Evolutionary conservation across 176 grass and related monocot species (phyloP), one percentile per base, ranked within the genome.

Genomic region (Musa troglodytarum): DNA sequence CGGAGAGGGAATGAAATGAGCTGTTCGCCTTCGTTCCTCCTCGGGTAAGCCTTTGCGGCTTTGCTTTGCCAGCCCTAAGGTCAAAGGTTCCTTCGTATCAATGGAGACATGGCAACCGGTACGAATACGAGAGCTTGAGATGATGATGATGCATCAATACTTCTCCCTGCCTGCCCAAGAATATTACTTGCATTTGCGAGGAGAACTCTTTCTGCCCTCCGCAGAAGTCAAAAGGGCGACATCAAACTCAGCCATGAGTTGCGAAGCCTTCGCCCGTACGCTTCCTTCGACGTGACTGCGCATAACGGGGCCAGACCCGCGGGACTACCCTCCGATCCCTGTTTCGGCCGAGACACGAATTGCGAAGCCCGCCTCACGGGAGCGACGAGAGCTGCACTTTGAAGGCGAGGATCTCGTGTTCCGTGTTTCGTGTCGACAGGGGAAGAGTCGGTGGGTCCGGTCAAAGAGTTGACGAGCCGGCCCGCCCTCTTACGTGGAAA

Each of bases 391-490:
- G 11, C 7, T 29, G 23, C 12, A 14, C 10, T 1, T 0, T 13
- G 1, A 12, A n/a, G 65, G 13, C 25, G 65, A 26, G 11, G 26
- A 7, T 67, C n/a, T 17, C 34, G 28, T 50, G 67, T 50, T 9
- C 3, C 34, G 15, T n/a, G 28, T 19, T 15, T 57, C 54, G 55
- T 57, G 14, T 16, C 55, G 55, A 16, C 1, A 4, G 5, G 2
- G 55, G 55, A n/a, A 9, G 19, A 9, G 2, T 16, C 23, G 52
- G 53, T 21, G 10, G 77, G 20, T 23, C 28, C 25, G 19, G 86
- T 89, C 86, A 84, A 82, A 70, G 59, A 56, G 63, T 85, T 92
- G 86, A 92, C 86, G 19, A 10, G 68, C 21, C 13, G 17, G 63
- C 23, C 10, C 2, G 17, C 28, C 43, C 53, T 16, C 84, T 76